Base-by-base conservation (phyloP, 192 early-diverging fungal species). In the Geosiphon pyriformis region DNA sequence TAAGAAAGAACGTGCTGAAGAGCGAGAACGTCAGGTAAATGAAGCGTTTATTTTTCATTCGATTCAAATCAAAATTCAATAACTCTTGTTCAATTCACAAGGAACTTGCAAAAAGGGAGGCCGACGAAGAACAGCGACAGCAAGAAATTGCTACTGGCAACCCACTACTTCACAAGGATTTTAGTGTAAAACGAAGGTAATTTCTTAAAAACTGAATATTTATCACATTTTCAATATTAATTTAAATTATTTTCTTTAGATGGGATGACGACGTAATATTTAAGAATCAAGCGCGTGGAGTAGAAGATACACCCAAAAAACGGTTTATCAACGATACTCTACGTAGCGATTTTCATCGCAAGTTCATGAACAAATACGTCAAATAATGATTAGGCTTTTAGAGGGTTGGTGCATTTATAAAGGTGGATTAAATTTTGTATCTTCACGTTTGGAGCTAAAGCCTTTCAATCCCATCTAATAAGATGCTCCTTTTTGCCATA, bases 241-340 rank as follows among this genome's bases (percentile, higher is more conserved):
- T n/a, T n/a, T n/a, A n/a, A n/a, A n/a, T n/a, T n/a, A n/a, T n/a
- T n/a, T n/a, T n/a, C n/a, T n/a, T 22, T 20, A 84, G 92, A 57
- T 97, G 95, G 96, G 95, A 98, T 72, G 95, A 98, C 61, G 96
- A 98, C 74, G 96, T 98, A 37, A 87, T 98, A 35, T 98, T 98
- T 75, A 92, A 92, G 70, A 98, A 99, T 76, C 96, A 99, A 78
- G 92, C 94, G 0, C 77, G 86, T 42, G 92, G 90, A 31, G 83
- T 87, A 29, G 90, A 93, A 25, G 92, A 91, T 20, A 90, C 88
- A 60, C 86, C 92, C 32, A 90, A 93, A 72, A 96, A 96, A 76
- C 81, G 95, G 54, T 99, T 98, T 78, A 86, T 98, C 70, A 99
- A 99, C 73, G 95, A 99, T 78, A 88, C 95, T 78, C 76, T 98